A percentile compares a stretch with the other conserved stretches of the same genome.
Evolutionary conservation across 169 alveolate genomes (phyloP).

Genomic region (Plasmodium chabaudi): DNA sequence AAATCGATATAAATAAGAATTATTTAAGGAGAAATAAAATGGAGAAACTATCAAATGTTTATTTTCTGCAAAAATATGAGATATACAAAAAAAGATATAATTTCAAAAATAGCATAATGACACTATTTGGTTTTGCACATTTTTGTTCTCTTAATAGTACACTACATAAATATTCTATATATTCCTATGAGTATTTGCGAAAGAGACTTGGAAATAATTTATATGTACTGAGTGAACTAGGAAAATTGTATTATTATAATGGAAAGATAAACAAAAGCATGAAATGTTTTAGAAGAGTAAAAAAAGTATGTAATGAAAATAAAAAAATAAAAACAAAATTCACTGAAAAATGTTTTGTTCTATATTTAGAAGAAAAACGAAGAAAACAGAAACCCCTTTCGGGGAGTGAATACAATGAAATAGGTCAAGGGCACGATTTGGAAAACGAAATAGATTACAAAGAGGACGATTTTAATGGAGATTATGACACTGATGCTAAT

Average conservation of each 20-base stretch:
- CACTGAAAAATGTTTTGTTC: slow-evolving; percentile 11
- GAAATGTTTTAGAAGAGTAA: slow-evolving; percentile 30
- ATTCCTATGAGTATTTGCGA: slow-evolving; percentile 18
- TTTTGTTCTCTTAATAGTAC: slow-evolving; percentile 39
- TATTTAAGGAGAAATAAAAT: not conserved
- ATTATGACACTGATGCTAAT: too few species aligned
- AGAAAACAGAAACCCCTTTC: too few species aligned
- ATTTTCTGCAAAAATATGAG: slow-evolving; percentile 12
- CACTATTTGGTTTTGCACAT: slow-evolving; percentile 67
- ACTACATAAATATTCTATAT: slow-evolving; percentile 29
- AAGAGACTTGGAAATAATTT: slow-evolving; percentile 13
- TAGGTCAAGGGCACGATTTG: not conserved
- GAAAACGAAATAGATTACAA: not conserved
- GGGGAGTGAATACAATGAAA: too few species aligned
- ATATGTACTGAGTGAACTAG: slow-evolving; percentile 55
- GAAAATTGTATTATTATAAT: slow-evolving; percentile 38
- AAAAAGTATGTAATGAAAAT: slow-evolving; percentile 13
- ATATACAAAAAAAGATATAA: slow-evolving; percentile 21
- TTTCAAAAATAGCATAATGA: slow-evolving; percentile 39
- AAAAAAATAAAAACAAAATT: slow-evolving; percentile 10
- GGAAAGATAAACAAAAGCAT: slow-evolving; percentile 29
- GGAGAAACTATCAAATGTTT: not conserved
- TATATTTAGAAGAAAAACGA: slow-evolving; percentile 5
- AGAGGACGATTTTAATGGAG: not conserved
- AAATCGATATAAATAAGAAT: not conserved